These are phyloP conservation scores for Colletotrichum cuscutae DNA, from an alignment of 2,329 filamentous ascomycete genomes.

Conservation along the genomic window DNA sequence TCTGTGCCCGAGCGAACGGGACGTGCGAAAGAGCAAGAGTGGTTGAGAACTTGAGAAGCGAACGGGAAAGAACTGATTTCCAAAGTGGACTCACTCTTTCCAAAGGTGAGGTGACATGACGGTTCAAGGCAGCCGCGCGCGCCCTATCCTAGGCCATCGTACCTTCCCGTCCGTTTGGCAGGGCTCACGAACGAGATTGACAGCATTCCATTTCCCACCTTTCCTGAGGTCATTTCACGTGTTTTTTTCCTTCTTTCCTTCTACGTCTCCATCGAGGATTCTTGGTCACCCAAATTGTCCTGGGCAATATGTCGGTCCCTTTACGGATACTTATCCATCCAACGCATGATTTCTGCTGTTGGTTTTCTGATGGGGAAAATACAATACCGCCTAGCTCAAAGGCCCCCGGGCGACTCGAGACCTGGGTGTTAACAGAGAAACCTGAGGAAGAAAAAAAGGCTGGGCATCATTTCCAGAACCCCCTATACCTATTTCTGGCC, in stretches of 20 bases:
- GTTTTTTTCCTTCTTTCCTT: neutral
- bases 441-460: neutral
- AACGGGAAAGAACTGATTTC: no score
- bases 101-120: constrained; percentile 7
- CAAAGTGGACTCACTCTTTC: constrained; percentile 26
- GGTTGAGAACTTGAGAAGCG: neutral
- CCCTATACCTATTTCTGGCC: neutral
- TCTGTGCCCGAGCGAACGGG: neutral
- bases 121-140: neutral
- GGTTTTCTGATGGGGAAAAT: neutral
- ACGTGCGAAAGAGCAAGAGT: neutral
- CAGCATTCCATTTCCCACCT: constrained; percentile 30
- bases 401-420: neutral
- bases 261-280: no score
- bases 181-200: constrained; percentile 13
- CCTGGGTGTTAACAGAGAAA: neutral
- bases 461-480: neutral
- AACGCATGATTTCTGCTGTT: neutral
- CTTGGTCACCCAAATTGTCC: neutral
- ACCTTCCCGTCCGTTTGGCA: neutral
- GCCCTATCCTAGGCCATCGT: neutral
- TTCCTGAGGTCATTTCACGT: constrained; percentile 19
- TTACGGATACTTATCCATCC: neutral
- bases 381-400: neutral
- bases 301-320: constrained; percentile 9